Evolutionary conservation across 2,329 filamentous ascomycete species (phyloP).

Genomic region (Myriosclerotinia scirpicola): DNA sequence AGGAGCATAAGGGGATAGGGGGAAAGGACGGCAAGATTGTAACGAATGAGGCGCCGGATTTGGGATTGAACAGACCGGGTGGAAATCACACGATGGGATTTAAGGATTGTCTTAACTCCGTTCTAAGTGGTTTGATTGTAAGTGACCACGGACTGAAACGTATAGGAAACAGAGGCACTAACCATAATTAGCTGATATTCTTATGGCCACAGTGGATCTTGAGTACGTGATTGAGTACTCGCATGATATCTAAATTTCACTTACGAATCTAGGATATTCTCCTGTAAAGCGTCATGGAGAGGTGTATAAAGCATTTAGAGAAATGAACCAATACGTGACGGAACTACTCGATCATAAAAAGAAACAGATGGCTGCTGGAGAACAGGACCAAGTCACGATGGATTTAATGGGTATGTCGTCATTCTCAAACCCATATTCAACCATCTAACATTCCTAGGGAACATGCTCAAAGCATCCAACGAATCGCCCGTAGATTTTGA

Average conservation of each 20-base stretch:
- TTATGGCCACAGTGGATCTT: slow-evolving; percentile 48
- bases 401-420: slow-evolving; percentile 32
- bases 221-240: slow-evolving; percentile 34
- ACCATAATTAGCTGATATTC: neutral
- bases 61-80: slow-evolving; percentile 4
- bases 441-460: slow-evolving; percentile 21
- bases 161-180: neutral
- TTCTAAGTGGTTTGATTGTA: slow-evolving; percentile 48
- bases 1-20: slow-evolving; percentile 21
- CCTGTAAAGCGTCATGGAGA: slow-evolving; percentile 46
- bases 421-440: neutral
- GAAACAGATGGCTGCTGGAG: slow-evolving; percentile 30
- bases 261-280: slow-evolving; percentile 31
- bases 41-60: neutral
- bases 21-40: neutral
- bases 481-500: slow-evolving; percentile 17
- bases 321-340: slow-evolving; percentile 54
- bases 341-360: slow-evolving; percentile 47
- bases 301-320: slow-evolving; percentile 45
- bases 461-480: slow-evolving; percentile 32
- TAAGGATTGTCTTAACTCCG: slow-evolving; percentile 48
- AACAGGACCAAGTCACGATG: slow-evolving; percentile 33
- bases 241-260: neutral
- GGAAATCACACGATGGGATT: slow-evolving; percentile 46
- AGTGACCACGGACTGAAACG: neutral